A percentile compares a stretch with the other conserved stretches of the same genome.
Conservation (phyloP, 345 rosid species). For the Gossypium stocksii region DNA sequence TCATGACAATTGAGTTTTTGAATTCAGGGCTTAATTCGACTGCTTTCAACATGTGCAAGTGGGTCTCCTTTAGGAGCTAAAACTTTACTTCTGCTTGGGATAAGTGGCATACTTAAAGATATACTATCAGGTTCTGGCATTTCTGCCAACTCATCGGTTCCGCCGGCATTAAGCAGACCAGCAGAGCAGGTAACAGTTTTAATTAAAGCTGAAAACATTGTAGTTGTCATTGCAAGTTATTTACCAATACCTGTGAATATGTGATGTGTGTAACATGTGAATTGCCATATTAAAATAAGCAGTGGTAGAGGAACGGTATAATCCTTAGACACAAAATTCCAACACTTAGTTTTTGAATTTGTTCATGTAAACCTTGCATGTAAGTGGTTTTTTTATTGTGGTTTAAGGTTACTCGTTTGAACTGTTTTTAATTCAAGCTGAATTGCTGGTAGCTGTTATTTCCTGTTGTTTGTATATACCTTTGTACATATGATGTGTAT, state of each 20-base stretch:
- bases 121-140: constrained; percentile 84
- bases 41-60: constrained; percentile 96
- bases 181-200: constrained; percentile 77
- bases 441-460: neutral
- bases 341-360: neutral
- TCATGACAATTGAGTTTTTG: constrained; percentile 26
- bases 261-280: neutral
- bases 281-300: neutral
- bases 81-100: constrained; percentile 90
- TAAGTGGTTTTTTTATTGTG: neutral
- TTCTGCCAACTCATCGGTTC: constrained; percentile 72
- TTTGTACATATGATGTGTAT: neutral
- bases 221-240: neutral
- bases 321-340: neutral
- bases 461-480: neutral
- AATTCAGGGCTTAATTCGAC: constrained; percentile 85
- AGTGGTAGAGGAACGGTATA: neutral
- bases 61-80: constrained; percentile 92
- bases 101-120: constrained; percentile 90
- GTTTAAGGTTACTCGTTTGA: neutral
- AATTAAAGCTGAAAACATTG: constrained; percentile 10
- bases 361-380: neutral
- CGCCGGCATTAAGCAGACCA: constrained; percentile 90
- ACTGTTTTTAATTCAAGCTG: neutral
- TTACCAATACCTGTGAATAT: neutral